Evolutionary conservation across 179 eudicot genomes (phyloP).

Genomic region (Beta macrorhiza): DNA sequence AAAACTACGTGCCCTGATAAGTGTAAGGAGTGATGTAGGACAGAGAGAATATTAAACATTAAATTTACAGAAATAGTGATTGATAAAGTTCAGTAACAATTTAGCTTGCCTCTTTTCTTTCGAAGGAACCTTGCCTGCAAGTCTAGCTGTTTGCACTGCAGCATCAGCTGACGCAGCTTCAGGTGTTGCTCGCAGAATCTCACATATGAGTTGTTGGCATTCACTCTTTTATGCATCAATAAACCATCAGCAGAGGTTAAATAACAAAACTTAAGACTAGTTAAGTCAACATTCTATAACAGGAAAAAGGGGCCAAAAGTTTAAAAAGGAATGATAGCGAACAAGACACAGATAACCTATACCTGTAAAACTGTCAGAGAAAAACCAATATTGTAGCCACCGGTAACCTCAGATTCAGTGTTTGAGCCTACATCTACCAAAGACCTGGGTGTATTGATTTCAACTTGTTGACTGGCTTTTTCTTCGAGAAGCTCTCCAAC

Average conservation of each 20-base stretch:
- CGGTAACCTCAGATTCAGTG: conserved; percentile 82
- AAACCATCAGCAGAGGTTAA: conserved; percentile 3
- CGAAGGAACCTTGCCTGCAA: conserved; percentile 77
- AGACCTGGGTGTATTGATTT: conserved; percentile 76
- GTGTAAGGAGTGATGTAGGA: too few species aligned
- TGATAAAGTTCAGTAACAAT: conserved; percentile 7
- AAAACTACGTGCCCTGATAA: too few species aligned
- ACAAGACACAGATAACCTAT: conserved; percentile 5
- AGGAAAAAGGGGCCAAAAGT: background rate
- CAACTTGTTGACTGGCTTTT: conserved; percentile 67
- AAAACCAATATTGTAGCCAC: conserved; percentile 91
- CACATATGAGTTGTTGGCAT: conserved; percentile 98
- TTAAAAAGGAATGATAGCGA: background rate
- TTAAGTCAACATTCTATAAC: background rate
- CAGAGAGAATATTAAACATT: background rate
- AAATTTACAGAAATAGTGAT: background rate
- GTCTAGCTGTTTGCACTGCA: conserved; percentile 94
- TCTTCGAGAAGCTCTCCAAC: conserved; percentile 95
- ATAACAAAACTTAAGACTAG: background rate
- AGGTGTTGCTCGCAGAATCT: conserved; percentile 96
- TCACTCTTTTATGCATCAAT: conserved; percentile 60
- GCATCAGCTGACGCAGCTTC: conserved; percentile 98
- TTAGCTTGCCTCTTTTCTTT: conserved; percentile 78
- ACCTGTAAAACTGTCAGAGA: conserved; percentile 94
- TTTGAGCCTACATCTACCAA: conserved; percentile 71